Base-by-base conservation (phyloP, 2,329 filamentous ascomycete genomes). In the Phaeophleospora eucalypticola region DNA sequence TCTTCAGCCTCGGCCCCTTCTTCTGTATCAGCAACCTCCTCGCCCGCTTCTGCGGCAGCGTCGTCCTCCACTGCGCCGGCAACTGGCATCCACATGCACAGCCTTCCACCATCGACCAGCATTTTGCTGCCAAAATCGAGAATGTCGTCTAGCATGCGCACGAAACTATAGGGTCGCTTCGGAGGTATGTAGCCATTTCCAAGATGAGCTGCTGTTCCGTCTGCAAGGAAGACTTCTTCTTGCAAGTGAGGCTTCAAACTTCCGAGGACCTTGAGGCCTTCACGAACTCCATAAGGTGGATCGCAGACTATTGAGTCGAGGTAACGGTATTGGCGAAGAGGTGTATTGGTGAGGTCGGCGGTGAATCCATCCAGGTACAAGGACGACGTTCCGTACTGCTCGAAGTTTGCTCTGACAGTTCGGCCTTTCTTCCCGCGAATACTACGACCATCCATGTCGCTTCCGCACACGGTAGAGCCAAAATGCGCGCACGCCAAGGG, bases 81-180 rank as follows among this genome's bases (percentile, higher is more conserved):
- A 0, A 89, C 95, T 0, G 93, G 93, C 87, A 97, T 95, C 93
- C 93, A 98, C 74, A 98, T 94, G 6, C 86, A 87, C 8, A 98
- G 67, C 20, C 93, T 77, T 0, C 89, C 93, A 52, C 81, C 71
- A 43, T 88, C 83, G 6, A 95, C 87, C 1, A 98, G 75, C 1
- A 84, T 87, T 10, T 79, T 74, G 1, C 83, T 79, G 4, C 89
- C 83, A 62, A 98, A 97, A 16, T 83, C 78, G 4, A 97, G 77
- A 43, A 98, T 89, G 65, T 97, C 89, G 60, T 89, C 83, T 16
- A 96, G 77, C 81, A 98, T 89, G 4, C 87, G 85, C 33, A 86
- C 75, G 65, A 98, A 97, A 58, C 88, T 88, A 67, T 98, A 98
- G 0, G 90, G 89, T 60, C 83, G 84, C 67, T 95, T 97, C 0